These are phyloP conservation scores for Aspergillus bridgeri DNA, from an alignment of 495 filamentous ascomycete genomes.

Conservation along the genomic window DNA sequence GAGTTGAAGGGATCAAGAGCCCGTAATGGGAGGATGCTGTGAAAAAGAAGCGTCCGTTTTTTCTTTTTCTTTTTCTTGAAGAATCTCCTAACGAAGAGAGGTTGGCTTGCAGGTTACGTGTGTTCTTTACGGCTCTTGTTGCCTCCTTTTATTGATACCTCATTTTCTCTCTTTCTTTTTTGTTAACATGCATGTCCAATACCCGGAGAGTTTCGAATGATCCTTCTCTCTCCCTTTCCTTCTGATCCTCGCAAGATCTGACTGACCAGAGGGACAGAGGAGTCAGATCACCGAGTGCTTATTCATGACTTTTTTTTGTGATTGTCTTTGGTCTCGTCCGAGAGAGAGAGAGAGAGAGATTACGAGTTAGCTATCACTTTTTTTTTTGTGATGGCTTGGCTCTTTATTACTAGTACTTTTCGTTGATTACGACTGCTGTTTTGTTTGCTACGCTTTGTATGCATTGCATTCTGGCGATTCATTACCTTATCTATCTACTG, in stretches of 20 bases:
- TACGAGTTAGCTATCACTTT: neutral
- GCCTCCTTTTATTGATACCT: slow-evolving; percentile 1
- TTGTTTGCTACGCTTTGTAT: slow-evolving; percentile 6
- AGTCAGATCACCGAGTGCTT: neutral
- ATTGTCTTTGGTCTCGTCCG: neutral
- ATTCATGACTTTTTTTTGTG: neutral
- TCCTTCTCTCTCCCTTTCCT: neutral
- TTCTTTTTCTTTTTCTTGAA: slow-evolving; percentile 5
- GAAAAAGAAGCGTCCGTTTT: neutral
- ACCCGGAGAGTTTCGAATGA: slow-evolving; percentile 7
- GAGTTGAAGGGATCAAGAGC: neutral
- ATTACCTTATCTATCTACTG: too few relatives aligned
- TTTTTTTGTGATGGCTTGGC: slow-evolving; percentile 3
- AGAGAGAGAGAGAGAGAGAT: too few relatives aligned
- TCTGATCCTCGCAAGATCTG: neutral
- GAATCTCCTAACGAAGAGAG: slow-evolving; percentile 19
- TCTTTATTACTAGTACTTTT: slow-evolving; percentile 11
- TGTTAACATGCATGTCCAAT: slow-evolving; percentile 18
- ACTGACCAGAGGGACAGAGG: neutral
- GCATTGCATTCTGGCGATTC: slow-evolving; percentile 20
- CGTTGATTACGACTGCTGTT: slow-evolving; percentile 7
- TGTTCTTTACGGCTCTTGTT: neutral
- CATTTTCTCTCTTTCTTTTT: slow-evolving; percentile 14
- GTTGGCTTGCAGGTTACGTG: slow-evolving; percentile 17
- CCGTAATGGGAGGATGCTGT: neutral